These are phyloP conservation scores for Wickerhamiella kazuoi DNA, from an alignment of 805 yeast genomes.

Conservation along the genomic window DNA sequence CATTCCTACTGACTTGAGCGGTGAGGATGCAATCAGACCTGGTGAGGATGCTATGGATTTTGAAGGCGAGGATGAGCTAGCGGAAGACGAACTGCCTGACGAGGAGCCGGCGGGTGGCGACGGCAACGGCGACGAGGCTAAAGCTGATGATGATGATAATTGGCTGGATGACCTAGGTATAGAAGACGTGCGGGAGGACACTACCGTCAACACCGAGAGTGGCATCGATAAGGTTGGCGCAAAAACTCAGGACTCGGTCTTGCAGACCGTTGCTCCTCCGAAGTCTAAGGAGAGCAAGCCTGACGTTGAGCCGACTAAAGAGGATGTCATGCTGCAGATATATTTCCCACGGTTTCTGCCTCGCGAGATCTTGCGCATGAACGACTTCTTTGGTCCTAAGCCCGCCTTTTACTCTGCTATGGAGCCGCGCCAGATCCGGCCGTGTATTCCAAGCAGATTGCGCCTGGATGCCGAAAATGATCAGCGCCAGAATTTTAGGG, in stretches of 20 bases:
- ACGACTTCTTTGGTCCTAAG: constrained; percentile 44
- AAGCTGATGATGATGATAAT: constrained; percentile 11
- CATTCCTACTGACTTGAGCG: constrained; percentile 21
- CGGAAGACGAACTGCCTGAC: constrained; percentile 58
- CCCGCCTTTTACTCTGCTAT: constrained; percentile 39
- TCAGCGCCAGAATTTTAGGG: constrained; percentile 35
- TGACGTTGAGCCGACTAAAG: constrained; percentile 5
- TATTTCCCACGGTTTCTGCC: constrained; percentile 49
- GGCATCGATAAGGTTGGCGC: background rate
- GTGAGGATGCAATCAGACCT: constrained; percentile 44
- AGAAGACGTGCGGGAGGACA: constrained; percentile 17
- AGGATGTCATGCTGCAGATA: constrained; percentile 13
- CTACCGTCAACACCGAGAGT: constrained; percentile 1
- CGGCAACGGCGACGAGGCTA: constrained; percentile 14
- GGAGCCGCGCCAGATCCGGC: constrained; percentile 25
- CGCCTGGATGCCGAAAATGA: constrained; percentile 48
- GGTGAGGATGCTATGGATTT: constrained; percentile 88
- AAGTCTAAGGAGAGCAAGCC: constrained; percentile 6
- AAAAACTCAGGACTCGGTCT: constrained; percentile 1
- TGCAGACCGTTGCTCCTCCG: constrained; percentile 4
- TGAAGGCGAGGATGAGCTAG: constrained; percentile 86
- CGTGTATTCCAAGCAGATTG: constrained; percentile 35
- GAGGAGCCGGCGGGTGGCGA: constrained; percentile 22
- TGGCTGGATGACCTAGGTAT: constrained; percentile 22
- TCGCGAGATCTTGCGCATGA: constrained; percentile 43